phyloP scores from a whole-genome alignment of 192 early-diverging fungal species.

The Backusella psychrophila region DNA sequence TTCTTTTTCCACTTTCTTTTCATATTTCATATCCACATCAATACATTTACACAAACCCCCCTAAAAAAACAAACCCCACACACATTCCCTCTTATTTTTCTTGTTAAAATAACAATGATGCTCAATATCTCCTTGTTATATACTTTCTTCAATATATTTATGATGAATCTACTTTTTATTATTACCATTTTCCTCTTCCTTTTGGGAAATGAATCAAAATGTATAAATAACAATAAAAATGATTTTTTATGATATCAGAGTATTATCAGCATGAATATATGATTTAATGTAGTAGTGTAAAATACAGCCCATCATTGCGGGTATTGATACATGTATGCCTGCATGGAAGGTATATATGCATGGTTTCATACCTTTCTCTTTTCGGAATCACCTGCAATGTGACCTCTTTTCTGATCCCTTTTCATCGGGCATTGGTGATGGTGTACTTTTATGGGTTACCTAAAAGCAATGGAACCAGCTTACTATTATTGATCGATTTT shows the following conservation, averaged over 20 bases:
- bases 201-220: background rate
- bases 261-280: background rate
- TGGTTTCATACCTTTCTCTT: background rate
- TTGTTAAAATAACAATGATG: background rate
- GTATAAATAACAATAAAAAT: background rate
- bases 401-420: background rate
- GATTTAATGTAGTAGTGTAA: background rate
- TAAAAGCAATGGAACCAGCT: no score
- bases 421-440: background rate
- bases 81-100: background rate
- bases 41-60: background rate
- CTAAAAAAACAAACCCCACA: background rate
- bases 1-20: background rate
- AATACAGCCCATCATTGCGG: background rate
- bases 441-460: no score
- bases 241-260: background rate
- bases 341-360: no score
- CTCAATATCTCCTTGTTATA: background rate
- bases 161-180: background rate
- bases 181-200: background rate
- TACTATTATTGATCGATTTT: no score
- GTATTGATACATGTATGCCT: no score
- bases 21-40: background rate
- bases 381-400: background rate
- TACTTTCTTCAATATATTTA: background rate